Base-by-base conservation (phyloP, 2,329 filamentous ascomycete genomes). In the Alternaria novae-zelandiae region DNA sequence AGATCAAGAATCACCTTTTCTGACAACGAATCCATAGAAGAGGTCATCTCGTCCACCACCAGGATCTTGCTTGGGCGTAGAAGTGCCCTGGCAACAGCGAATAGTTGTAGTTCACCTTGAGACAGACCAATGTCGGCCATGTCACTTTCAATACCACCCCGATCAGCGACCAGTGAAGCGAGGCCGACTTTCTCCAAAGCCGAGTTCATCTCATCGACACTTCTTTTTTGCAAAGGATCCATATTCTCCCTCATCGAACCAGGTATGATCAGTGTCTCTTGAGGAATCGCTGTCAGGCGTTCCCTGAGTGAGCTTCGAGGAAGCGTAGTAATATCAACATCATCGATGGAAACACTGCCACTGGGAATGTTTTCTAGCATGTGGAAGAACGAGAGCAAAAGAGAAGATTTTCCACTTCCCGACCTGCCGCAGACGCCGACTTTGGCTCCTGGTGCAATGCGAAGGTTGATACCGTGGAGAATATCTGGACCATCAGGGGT, bases 391-490 rank as follows among this genome's bases (percentile, higher is more conserved):
- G 43, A 45, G 20, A 21, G 20, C 17, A 45, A 0, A 30, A 54
- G 15, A 15, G 46, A 32, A 6, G 64, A 56, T 26, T 55, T 55
- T 12, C 66, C 64, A 86, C 80, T 21, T 80, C 82, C 85, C 13
- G 82, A 87, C 7, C 85, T 79, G 1, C 86, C 86, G 57, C 83
- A 86, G 4, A 87, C 75, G 4, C 82, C 75, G 20, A 84, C 68
- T 66, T 82, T 81, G 63, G 84, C 75, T 8, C 84, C 85, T 0
- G 83, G 64, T 3, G 71, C 30, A 30, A 87, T 78, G 2, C 73
- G 76, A 1, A 87, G 64, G 13, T 72, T 81, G 21, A 87, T 70
- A 13, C 65, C 32, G 15, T 57, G 32, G 23, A 69, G 62, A 12
- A 45, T 2, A 45, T 20, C n/a, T 0, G 43, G 17, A 21, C 43